Base-by-base conservation (phyloP, 129 eudicot genomes). In the Helichrysum umbraculigerum region DNA sequence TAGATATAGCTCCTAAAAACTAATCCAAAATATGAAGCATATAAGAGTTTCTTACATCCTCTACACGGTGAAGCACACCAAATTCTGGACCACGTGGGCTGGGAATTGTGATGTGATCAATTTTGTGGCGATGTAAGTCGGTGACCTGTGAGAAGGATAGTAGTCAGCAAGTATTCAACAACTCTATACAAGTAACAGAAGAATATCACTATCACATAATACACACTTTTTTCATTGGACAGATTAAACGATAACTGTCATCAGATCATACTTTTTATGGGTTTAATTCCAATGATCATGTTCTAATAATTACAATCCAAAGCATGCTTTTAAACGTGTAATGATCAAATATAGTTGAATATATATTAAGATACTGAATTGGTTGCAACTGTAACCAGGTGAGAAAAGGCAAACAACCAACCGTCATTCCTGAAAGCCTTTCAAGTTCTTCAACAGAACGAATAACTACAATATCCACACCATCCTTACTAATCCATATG, bases 91-190 rank as follows among this genome's bases (percentile, higher is more conserved):
- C 98, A 52, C 93, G 86, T 37, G 81, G 81, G 68, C 90, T 81
- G 28, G 96, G 96, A 77, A 93, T 85, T 68, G 95, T 87, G 58
- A 93, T 90, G 80, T 90, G 95, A 90, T 93, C 96, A 74, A 93
- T 93, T 57, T 88, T 85, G 85, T 93, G 98, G 71, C 96, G 98
- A 75, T 93, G 96, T 39, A 93, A 82, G 79, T 93, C 98, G 4
- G 90, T 90, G 57, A 92, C 88, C 96, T 89, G 84, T 47, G 65
- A 64, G 17, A 56, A 51, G 21, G 29, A 33, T 21, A 34, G 67
- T 39, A 58, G 52, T 37, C 68, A 34, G 74, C 54, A 62, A 50
- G 41, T 34, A 37, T 57, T 22, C 17, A 61, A 67, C 77, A 62
- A 71, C 83, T 86, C 85, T 84, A 47, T 70, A 61, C 9, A 19